A percentile compares a stretch with the other conserved stretches of the same genome.
These are phyloP conservation scores for Vitis hybrid DNA, from an alignment of 177 flowering plant genomes.

Conservation along the genomic window DNA sequence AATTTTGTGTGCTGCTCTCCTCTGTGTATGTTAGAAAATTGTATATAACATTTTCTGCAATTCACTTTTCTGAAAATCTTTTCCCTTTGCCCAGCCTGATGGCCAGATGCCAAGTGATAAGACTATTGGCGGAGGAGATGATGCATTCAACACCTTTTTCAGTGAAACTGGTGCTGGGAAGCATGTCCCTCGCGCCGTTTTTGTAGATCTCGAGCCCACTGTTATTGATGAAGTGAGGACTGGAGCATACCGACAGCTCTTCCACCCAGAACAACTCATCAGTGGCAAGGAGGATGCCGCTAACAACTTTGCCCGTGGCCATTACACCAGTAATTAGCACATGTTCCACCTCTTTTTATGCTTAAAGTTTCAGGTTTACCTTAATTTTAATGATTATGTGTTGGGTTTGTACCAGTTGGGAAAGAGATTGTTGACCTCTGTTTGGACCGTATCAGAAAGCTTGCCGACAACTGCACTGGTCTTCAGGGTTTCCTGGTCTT, in stretches of 20 bases:
- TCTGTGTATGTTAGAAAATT: too few relatives aligned
- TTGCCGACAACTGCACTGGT: slow-evolving; percentile 41
- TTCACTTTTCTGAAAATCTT: not conserved
- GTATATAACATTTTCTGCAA: too few relatives aligned
- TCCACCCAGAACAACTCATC: slow-evolving; percentile 39
- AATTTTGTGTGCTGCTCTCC: too few relatives aligned
- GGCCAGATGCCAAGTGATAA: slow-evolving; percentile 43
- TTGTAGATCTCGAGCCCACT: slow-evolving; percentile 41
- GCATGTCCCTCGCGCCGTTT: slow-evolving; percentile 41
- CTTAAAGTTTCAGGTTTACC: not conserved
- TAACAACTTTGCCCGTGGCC: slow-evolving; percentile 45
- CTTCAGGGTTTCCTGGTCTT: slow-evolving; percentile 38
- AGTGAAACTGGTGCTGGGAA: slow-evolving; percentile 42
- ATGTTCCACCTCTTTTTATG: not conserved
- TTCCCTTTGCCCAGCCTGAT: slow-evolving; percentile 28
- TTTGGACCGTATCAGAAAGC: slow-evolving; percentile 38
- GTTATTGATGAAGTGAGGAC: slow-evolving; percentile 42
- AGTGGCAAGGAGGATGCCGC: slow-evolving; percentile 48
- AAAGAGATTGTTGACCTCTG: slow-evolving; percentile 45
- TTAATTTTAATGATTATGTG: not conserved
- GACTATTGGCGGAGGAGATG: slow-evolving; percentile 40
- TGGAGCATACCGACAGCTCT: slow-evolving; percentile 36
- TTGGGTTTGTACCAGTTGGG: slow-evolving; percentile 25
- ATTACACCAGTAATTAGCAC: slow-evolving; percentile 29
- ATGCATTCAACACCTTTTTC: slow-evolving; percentile 41